Conservation (phyloP, 768 basidiomycete species). For the Suillus subaureus region DNA sequence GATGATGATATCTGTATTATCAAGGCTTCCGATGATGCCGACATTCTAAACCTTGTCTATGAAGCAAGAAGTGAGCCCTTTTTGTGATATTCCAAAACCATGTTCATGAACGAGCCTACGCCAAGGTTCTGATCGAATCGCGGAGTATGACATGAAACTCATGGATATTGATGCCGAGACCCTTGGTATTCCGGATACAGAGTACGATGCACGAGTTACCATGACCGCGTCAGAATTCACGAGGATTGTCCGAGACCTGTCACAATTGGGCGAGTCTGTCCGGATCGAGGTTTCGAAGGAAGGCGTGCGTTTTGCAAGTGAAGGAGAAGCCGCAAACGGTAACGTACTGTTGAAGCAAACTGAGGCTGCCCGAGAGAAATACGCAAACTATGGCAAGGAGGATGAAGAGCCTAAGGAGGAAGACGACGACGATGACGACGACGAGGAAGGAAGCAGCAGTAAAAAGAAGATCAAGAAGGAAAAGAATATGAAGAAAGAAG, state of each 20-base stretch:
- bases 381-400: constrained; percentile 44
- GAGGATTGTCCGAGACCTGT: constrained; percentile 91
- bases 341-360: constrained; percentile 81
- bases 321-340: constrained; percentile 94
- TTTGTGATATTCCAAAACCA: neutral
- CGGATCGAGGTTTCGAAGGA: constrained; percentile 96
- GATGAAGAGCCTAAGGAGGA: constrained; percentile 44
- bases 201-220: constrained; percentile 91
- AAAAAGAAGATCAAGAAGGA: constrained; percentile 36
- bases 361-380: constrained; percentile 49
- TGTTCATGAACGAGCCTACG: neutral
- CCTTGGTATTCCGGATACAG: constrained; percentile 94
- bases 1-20: constrained; percentile 92
- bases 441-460: constrained; percentile 38
- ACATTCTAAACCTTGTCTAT: constrained; percentile 85
- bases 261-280: constrained; percentile 88
- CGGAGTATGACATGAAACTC: constrained; percentile 98
- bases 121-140: constrained; percentile 87
- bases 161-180: constrained; percentile 99
- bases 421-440: constrained; percentile 45
- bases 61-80: constrained; percentile 78
- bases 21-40: constrained; percentile 89
- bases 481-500: constrained; percentile 46
- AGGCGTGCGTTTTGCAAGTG: constrained; percentile 88
- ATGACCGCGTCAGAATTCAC: constrained; percentile 87